Base-by-base conservation (phyloP, 768 basidiomycete species). In the Termitomyces bulborhizus region DNA sequence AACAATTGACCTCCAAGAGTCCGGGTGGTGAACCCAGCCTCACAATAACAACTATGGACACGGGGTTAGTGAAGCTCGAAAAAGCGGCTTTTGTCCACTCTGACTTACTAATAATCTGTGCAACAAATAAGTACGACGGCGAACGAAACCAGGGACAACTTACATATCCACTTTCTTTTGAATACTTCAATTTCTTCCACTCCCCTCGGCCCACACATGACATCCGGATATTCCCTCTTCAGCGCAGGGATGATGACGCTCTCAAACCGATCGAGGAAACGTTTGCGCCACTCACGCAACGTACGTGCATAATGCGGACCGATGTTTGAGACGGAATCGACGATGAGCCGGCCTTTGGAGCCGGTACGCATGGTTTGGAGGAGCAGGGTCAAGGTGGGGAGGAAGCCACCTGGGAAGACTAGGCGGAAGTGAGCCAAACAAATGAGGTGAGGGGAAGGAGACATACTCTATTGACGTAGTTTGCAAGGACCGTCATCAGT, bases 281-380 rank as follows among this genome's bases (percentile, higher is more conserved):
- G 74, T 26, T 69, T 65, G 11, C 82, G 73, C 89, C 90, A 91
- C 71, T 90, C 88, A 21, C 88, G 78, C 6, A 91, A 74, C 13
- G 90, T 90, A n/a, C 87, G 83, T 8, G 87, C 82, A 65, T 89
- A 90, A 64, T 90, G 83, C 29, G 83, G 83, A 1, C 85, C 86
- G 61, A 89, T 88, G 71, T 89, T 89, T 6, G 74, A 74, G 11
- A 88, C 73, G 24, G 81, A 81, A 59, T 88, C 87, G 27, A 88
- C 76, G 21, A 84, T 71, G 42, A 89, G 77, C 7, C 73, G 72
- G 9, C 81, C 80, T 18, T 73, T 64, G 5, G 83, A 75, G 18
- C 84, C 86, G 6, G 71, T 67, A 27, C 71, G 60, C 58, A 84
- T 68, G 7, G 78, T 76, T 46, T 78, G 69, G 13, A 84, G 65